phyloP scores from a whole-genome alignment of 1,139 yeast species.

The Hansenula sp. region DNA sequence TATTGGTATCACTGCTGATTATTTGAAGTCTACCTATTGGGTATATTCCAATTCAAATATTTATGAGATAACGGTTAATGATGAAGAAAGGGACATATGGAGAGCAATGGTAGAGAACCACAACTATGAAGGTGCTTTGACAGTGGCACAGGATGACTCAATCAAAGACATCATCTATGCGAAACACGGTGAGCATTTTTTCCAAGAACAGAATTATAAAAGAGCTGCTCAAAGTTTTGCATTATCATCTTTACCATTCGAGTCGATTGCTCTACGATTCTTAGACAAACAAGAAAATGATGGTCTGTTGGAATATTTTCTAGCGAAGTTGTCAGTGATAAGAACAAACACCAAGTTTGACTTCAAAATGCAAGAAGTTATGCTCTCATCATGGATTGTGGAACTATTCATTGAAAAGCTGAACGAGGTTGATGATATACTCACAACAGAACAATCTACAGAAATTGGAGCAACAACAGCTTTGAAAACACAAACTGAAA shows the following conservation, averaged over 20 bases:
- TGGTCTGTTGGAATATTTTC: conserved; percentile 56
- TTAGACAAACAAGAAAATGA: conserved; percentile 34
- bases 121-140: conserved; percentile 67
- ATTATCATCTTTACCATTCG: conserved; percentile 63
- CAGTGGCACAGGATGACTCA: conserved; percentile 36
- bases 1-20: conserved; percentile 61
- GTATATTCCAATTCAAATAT: conserved; percentile 45
- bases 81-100: conserved; percentile 80
- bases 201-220: conserved; percentile 29
- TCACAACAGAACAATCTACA: conserved; percentile 24
- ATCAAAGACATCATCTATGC: conserved; percentile 53
- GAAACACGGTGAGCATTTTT: conserved; percentile 59
- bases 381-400: conserved; percentile 81
- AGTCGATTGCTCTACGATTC: conserved; percentile 62
- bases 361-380: conserved; percentile 47
- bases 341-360: conserved; percentile 32
- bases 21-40: conserved; percentile 48
- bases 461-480: conserved; percentile 22
- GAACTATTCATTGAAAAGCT: conserved; percentile 57
- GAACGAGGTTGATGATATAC: conserved; percentile 41
- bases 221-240: conserved; percentile 68
- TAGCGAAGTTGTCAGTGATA: conserved; percentile 41
- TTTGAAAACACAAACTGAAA: conserved; percentile 23
- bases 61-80: conserved; percentile 63
- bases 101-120: conserved; percentile 58